These are phyloP conservation scores for Fusarium pseudocircinatum DNA, from an alignment of 2,329 filamentous ascomycete species.

Conservation along the genomic window DNA sequence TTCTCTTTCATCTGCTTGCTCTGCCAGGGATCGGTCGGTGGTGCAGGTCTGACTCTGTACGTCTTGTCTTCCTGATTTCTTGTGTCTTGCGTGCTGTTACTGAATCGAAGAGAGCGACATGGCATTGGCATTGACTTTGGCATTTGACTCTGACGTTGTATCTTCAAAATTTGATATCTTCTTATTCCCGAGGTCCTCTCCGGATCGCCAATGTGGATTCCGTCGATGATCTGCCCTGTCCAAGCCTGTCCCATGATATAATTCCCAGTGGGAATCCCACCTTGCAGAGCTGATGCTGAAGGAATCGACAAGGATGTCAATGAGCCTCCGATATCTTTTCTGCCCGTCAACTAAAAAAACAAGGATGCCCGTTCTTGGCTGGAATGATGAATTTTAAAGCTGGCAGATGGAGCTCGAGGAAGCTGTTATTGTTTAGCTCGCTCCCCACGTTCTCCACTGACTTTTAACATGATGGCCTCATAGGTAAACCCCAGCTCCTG, in stretches of 20 bases:
- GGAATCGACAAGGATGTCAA: slow-evolving; percentile 15
- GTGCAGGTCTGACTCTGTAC: slow-evolving; percentile 19
- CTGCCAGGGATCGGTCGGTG: slow-evolving; percentile 17
- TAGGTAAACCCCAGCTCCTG: slow-evolving; percentile 14
- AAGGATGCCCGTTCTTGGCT: slow-evolving; percentile 33
- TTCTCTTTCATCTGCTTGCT: slow-evolving; percentile 6
- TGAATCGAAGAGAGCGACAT: neutral
- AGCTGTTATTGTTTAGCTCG: neutral
- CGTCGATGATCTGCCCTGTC: slow-evolving; percentile 28
- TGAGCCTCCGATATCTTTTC: slow-evolving; percentile 21
- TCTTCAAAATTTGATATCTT: neutral
- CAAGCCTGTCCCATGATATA: slow-evolving; percentile 24
- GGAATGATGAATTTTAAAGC: slow-evolving; percentile 32
- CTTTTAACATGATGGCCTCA: slow-evolving; percentile 31
- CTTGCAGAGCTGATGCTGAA: neutral
- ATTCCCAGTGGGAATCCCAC: neutral
- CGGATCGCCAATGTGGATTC: slow-evolving; percentile 20
- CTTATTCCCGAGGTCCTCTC: slow-evolving; percentile 24
- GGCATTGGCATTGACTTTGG: slow-evolving; percentile 10
- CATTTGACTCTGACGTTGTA: slow-evolving; percentile 1
- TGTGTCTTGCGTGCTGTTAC: slow-evolving; percentile 3
- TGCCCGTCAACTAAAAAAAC: slow-evolving; percentile 14
- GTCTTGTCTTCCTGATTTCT: slow-evolving; percentile 5
- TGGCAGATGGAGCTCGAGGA: slow-evolving; percentile 5
- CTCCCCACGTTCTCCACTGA: slow-evolving; percentile 32